These are phyloP conservation scores for Globisporangium rhizosaccharum DNA, from an alignment of 352 stramenopile genomes.

Conservation along the genomic window DNA sequence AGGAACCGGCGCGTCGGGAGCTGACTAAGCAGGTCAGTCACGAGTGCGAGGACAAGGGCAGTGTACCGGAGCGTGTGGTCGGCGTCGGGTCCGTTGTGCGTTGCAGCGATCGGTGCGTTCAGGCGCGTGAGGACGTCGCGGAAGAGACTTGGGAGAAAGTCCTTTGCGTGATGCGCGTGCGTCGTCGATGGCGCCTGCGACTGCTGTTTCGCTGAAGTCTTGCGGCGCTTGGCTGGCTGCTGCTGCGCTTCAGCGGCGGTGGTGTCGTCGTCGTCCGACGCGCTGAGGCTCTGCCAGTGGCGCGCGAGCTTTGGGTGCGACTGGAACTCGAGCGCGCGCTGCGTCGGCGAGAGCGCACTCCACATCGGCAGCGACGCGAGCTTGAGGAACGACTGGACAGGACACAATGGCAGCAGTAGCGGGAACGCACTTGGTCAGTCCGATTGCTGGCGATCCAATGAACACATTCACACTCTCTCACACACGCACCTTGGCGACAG, in stretches of 20 bases:
- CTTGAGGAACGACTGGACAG: slow-evolving; percentile 34
- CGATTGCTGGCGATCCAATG: no score
- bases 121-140: slow-evolving; percentile 42
- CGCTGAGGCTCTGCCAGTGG: slow-evolving; percentile 50
- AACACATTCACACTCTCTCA: no score
- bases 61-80: slow-evolving; percentile 31
- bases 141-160: slow-evolving; percentile 31
- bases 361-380: slow-evolving; percentile 63
- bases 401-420: background rate
- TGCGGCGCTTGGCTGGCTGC: slow-evolving; percentile 31
- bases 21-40: slow-evolving; percentile 85
- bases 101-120: slow-evolving; percentile 17
- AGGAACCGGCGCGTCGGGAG: slow-evolving; percentile 89
- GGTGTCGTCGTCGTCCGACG: background rate
- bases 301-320: slow-evolving; percentile 56
- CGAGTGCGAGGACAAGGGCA: slow-evolving; percentile 65
- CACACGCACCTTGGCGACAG: slow-evolving; percentile 27
- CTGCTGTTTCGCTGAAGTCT: slow-evolving; percentile 13
- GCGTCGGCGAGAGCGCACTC: slow-evolving; percentile 45
- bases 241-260: slow-evolving; percentile 7
- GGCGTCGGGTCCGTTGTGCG: slow-evolving; percentile 1
- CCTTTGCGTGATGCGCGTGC: slow-evolving; percentile 16
- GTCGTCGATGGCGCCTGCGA: background rate
- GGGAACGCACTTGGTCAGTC: background rate
- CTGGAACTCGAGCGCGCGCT: slow-evolving; percentile 61